These are phyloP conservation scores for Plasmodium reichenowi DNA, from an alignment of 169 alveolate species.

Conservation along the genomic window DNA sequence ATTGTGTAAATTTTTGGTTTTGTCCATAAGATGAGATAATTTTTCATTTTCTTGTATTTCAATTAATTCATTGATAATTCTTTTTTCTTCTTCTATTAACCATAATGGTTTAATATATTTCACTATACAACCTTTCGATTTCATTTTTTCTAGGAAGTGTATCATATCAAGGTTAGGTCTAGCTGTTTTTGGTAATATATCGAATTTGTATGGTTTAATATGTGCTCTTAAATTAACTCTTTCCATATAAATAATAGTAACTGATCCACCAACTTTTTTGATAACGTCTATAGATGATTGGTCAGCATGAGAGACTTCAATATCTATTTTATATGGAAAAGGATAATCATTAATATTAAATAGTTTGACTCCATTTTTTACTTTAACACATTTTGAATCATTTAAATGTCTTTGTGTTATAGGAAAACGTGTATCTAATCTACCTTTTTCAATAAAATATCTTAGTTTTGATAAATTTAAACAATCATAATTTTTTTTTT, in stretches of 20 bases:
- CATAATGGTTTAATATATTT: conserved; percentile 92
- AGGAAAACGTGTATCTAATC: conserved; percentile 89
- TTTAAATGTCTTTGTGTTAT: conserved; percentile 91
- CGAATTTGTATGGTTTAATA: conserved; percentile 89
- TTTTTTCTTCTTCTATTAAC: conserved; percentile 88
- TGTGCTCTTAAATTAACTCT: conserved; percentile 89
- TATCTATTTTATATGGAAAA: conserved; percentile 91
- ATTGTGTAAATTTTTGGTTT: neutral
- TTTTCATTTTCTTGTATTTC: conserved; percentile 85
- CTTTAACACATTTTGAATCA: conserved; percentile 89
- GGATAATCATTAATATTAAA: conserved; percentile 92
- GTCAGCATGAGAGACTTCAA: conserved; percentile 91
- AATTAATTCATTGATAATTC: conserved; percentile 82
- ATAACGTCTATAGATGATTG: conserved; percentile 91
- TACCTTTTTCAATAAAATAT: conserved; percentile 88
- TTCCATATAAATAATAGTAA: conserved; percentile 89
- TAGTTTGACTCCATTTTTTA: conserved; percentile 87
- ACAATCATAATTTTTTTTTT: conserved; percentile 84
- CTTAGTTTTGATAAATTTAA: conserved; percentile 87
- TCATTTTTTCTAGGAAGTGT: conserved; percentile 89
- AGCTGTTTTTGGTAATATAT: conserved; percentile 88
- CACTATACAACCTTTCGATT: conserved; percentile 88
- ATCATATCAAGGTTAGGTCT: conserved; percentile 87
- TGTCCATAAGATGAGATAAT: conserved; percentile 12
- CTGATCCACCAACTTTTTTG: conserved; percentile 89